Evolutionary conservation across 2,329 filamentous ascomycete genomes (phyloP).

Genomic region (Sclerotiophoma versabilis): DNA sequence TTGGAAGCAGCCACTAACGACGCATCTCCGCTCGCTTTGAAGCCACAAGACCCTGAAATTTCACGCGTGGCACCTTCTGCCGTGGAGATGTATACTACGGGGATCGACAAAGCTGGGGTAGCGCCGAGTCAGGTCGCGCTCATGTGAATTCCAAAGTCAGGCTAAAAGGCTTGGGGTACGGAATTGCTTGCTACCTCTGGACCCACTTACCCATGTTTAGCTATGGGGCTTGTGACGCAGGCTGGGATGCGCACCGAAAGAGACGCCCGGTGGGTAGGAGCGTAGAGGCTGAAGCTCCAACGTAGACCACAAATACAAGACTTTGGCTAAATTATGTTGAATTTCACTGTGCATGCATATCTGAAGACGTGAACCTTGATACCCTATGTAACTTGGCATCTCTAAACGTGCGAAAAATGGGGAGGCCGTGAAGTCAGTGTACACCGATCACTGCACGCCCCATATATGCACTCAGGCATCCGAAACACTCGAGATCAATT

Average conservation of each 20-base stretch:
- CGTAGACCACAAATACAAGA: not conserved
- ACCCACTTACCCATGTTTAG: not conserved
- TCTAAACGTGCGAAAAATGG: not conserved
- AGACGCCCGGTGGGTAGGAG: not conserved
- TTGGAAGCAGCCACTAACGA: not conserved
- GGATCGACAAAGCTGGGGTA: constrained; percentile 10
- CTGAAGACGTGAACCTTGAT: not conserved
- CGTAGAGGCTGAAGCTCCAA: not conserved
- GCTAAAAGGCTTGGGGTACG: not conserved
- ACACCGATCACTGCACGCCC: constrained; percentile 3
- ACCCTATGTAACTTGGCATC: not conserved
- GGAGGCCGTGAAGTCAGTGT: not conserved
- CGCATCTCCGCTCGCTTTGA: not conserved
- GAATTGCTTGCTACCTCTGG: not conserved
- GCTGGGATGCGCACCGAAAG: not conserved
- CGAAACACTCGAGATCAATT: not conserved
- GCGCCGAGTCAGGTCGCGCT: constrained; percentile 3
- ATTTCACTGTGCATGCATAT: not conserved
- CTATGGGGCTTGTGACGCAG: not conserved
- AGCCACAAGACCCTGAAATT: constrained; percentile 1
- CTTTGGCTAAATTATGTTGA: not conserved
- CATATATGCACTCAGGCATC: not conserved
- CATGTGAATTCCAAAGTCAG: not conserved
- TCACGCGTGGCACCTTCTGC: not conserved
- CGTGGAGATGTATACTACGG: not conserved